Evolutionary conservation across 2,329 filamentous ascomycete species (phyloP).

Genomic region (Trichoderma asperellum): DNA sequence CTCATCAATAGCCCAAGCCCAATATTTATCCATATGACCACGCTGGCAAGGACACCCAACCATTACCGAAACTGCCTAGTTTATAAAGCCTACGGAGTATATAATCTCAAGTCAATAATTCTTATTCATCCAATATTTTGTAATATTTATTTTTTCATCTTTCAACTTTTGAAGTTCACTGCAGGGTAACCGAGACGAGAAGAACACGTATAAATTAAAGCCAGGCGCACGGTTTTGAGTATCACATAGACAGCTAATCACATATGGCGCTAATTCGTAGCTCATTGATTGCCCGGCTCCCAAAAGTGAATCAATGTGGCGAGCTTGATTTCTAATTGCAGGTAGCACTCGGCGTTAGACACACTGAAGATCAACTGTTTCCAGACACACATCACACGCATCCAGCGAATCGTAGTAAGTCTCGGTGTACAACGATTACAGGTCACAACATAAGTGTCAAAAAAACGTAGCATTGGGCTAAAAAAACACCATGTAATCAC

Average conservation of each 20-base stretch:
- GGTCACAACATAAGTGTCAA: background rate
- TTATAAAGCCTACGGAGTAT: background rate
- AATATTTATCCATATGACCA: background rate
- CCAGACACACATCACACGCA: background rate
- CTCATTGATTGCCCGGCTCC: background rate
- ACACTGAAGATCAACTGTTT: conserved; percentile 1
- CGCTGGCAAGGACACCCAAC: background rate
- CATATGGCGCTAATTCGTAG: background rate
- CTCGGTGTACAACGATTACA: background rate
- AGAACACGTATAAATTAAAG: background rate
- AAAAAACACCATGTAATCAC: background rate
- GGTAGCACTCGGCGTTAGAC: background rate
- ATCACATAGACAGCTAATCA: background rate
- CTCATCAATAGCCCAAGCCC: background rate
- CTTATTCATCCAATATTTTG: background rate
- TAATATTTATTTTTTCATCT: background rate
- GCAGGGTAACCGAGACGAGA: background rate
- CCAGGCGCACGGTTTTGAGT: background rate
- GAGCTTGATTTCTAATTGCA: background rate
- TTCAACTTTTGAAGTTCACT: background rate
- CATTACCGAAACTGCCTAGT: background rate
- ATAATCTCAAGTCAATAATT: background rate
- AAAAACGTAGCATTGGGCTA: background rate
- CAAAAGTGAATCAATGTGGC: background rate
- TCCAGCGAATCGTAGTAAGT: background rate